Conservation (phyloP, 2,329 filamentous ascomycete genomes). For the Cercospora canescens region DNA sequence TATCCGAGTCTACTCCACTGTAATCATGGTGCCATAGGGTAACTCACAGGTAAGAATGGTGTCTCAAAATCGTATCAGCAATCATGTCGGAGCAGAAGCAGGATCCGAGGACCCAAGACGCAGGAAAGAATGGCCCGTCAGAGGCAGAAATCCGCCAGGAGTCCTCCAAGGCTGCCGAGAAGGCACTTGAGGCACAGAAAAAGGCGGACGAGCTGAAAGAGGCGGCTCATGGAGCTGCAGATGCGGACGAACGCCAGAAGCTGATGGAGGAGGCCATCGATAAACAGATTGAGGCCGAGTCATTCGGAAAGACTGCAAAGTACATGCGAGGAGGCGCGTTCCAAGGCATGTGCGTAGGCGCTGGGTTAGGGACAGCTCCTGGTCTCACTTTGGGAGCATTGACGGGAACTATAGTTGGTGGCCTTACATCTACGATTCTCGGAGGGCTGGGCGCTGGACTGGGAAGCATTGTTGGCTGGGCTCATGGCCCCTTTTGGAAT, state of each 20-base stretch:
- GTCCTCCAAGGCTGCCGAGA: conserved; percentile 29
- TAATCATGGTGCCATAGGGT: background rate
- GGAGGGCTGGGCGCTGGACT: conserved; percentile 32
- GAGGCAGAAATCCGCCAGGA: conserved; percentile 29
- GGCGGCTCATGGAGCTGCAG: conserved; percentile 32
- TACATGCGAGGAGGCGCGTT: conserved; percentile 32
- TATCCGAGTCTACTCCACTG: background rate
- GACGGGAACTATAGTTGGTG: conserved; percentile 35
- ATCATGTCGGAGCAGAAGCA: conserved; percentile 4
- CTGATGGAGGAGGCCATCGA: conserved; percentile 34
- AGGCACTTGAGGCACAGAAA: conserved; percentile 28
- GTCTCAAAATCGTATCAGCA: background rate
- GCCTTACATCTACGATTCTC: conserved; percentile 27
- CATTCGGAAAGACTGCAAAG: conserved; percentile 36
- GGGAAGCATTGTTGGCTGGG: conserved; percentile 25
- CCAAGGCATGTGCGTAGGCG: conserved; percentile 33
- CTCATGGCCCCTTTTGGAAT: conserved; percentile 34
- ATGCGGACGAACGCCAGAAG: conserved; percentile 35
- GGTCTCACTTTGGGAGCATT: conserved; percentile 32
- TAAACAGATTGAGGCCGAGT: conserved; percentile 33
- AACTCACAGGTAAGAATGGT: background rate
- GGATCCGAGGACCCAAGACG: background rate
- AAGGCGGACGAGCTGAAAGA: conserved; percentile 31
- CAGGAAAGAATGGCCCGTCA: conserved; percentile 1
- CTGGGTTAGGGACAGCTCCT: conserved; percentile 32